A percentile compares a stretch with the other conserved stretches of the same genome.
phyloP scores from a whole-genome alignment of 2,329 filamentous ascomycete genomes.

The Monilinia aucupariae region DNA sequence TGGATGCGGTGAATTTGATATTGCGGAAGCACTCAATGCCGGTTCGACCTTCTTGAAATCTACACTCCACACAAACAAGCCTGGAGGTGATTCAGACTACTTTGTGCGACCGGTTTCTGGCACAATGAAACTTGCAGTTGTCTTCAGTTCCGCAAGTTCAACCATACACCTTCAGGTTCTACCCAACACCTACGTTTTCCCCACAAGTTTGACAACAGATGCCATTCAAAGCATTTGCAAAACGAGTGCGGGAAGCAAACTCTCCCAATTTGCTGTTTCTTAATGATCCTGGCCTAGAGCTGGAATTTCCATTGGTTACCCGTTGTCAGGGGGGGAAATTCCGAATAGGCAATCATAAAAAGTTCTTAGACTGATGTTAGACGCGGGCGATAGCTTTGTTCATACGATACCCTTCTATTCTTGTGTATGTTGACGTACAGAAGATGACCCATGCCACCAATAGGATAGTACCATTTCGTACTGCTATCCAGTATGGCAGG shows the following conservation, averaged over 20 bases:
- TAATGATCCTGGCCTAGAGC: background rate
- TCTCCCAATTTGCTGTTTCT: conserved; percentile 5
- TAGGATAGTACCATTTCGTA: conserved; percentile 1
- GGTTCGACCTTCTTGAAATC: conserved; percentile 64
- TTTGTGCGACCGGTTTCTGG: conserved; percentile 58
- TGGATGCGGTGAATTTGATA: conserved; percentile 70
- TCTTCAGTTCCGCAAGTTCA: conserved; percentile 50
- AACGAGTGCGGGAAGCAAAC: background rate
- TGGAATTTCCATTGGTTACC: conserved; percentile 1
- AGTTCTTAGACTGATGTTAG: background rate
- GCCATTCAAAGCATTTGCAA: conserved; percentile 2
- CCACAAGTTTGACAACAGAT: conserved; percentile 8
- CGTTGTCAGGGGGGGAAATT: background rate
- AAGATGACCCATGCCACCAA: background rate
- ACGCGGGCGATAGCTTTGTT: background rate
- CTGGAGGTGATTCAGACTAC: conserved; percentile 65
- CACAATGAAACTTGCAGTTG: conserved; percentile 58
- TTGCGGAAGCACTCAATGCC: conserved; percentile 63
- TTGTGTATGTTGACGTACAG: background rate
- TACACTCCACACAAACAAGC: conserved; percentile 59
- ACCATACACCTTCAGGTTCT: conserved; percentile 49
- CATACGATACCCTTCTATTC: background rate
- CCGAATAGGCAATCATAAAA: background rate
- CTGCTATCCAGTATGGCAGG: background rate
- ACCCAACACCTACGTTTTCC: conserved; percentile 17